phyloP scores from a whole-genome alignment of 371 early-diverging fungal species.

The Rhizopus sp. region DNA sequence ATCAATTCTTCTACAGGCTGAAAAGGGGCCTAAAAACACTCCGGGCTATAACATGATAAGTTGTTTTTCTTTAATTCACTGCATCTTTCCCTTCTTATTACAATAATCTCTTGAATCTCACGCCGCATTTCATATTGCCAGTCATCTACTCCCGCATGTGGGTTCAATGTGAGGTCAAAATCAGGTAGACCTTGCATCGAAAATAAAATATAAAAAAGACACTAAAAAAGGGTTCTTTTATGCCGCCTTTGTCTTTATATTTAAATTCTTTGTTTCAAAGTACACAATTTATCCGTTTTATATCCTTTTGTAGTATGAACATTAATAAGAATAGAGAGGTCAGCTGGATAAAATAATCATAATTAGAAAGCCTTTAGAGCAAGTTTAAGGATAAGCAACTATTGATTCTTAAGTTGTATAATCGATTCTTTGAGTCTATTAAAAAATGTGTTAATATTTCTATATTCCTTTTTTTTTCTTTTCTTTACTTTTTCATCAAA shows the following conservation, averaged over 20 bases:
- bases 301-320: not conserved
- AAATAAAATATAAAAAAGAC: slow-evolving; percentile 1
- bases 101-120: slow-evolving; percentile 82
- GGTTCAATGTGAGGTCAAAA: slow-evolving; percentile 4
- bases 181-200: slow-evolving; percentile 1
- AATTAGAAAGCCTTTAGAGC: no score
- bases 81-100: slow-evolving; percentile 15
- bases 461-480: no score
- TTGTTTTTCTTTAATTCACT: not conserved
- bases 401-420: slow-evolving; percentile 23
- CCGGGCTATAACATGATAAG: slow-evolving; percentile 47
- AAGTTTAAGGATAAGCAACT: no score
- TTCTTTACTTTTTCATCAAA: slow-evolving; percentile 49
- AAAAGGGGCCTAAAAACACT: slow-evolving; percentile 80
- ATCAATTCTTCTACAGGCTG: slow-evolving; percentile 62
- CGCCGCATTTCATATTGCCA: slow-evolving; percentile 83
- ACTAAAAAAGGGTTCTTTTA: slow-evolving; percentile 5
- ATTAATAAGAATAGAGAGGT: no score
- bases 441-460: slow-evolving; percentile 2
- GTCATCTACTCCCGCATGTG: slow-evolving; percentile 45
- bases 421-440: slow-evolving; percentile 46
- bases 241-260: not conserved
- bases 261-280: slow-evolving; percentile 21
- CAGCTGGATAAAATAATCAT: no score
- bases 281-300: slow-evolving; percentile 44